A percentile compares a stretch with the other conserved stretches of the same genome.
Evolutionary conservation across 75 land plant genomes (phyloP).

Genomic region (Gnetum montanum): DNA sequence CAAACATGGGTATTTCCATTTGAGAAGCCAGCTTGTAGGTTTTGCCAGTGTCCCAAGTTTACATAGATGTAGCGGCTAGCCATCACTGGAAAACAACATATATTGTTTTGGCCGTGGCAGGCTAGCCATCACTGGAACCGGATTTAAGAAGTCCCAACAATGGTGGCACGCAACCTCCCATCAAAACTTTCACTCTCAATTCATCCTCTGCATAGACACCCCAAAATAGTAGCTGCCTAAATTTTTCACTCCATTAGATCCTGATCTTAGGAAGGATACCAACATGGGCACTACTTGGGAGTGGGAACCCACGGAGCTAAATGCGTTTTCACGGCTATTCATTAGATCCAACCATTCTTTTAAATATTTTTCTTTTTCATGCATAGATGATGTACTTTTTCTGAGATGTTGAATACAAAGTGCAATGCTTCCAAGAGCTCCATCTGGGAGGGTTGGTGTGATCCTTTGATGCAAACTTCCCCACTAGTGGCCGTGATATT

Average conservation of each 20-base stretch:
- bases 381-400: conserved; percentile 41
- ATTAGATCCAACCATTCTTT: conserved; percentile 66
- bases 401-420: conserved; percentile 91
- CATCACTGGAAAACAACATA: conserved; percentile 93
- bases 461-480: too few species aligned
- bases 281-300: conserved; percentile 93
- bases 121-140: conserved; percentile 72
- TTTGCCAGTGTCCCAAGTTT: too few species aligned
- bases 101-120: conserved; percentile 82
- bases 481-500: too few species aligned
- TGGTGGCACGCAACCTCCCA: conserved; percentile 98
- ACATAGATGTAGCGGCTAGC: too few species aligned
- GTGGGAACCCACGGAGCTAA: conserved; percentile 87
- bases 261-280: conserved; percentile 91
- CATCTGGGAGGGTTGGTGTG: too few species aligned
- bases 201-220: conserved; percentile 94
- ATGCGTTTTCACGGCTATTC: conserved; percentile 72
- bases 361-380: conserved; percentile 68
- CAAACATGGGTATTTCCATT: too few species aligned
- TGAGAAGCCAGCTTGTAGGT: too few species aligned
- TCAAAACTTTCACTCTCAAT: conserved; percentile 79
- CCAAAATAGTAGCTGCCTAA: conserved; percentile 80
- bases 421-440: conserved; percentile 89
- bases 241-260: conserved; percentile 75
- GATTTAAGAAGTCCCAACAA: conserved; percentile 78